These are phyloP conservation scores for Pelargonium myrrhifolium DNA, from an alignment of 441 rosid species.

Conservation along the genomic window DNA sequence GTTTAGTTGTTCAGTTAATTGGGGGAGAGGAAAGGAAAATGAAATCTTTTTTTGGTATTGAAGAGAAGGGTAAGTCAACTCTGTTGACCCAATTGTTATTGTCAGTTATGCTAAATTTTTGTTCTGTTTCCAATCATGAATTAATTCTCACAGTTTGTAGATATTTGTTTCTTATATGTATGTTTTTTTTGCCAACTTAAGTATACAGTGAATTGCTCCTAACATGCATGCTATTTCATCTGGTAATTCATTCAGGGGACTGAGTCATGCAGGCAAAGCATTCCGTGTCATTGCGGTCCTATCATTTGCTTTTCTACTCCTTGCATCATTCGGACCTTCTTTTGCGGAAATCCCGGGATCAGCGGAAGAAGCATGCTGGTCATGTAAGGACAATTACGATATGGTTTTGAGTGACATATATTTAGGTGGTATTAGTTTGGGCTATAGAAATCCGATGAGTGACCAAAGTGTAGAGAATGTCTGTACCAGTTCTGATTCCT, in stretches of 20 bases:
- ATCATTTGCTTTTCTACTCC: constrained; percentile 42
- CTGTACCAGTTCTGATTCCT: constrained; percentile 41
- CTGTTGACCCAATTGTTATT: neutral
- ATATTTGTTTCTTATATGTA: neutral
- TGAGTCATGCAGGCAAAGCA: constrained; percentile 32
- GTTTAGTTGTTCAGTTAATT: constrained; percentile 1
- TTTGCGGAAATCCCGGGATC: constrained; percentile 38
- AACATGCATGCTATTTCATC: constrained; percentile 8
- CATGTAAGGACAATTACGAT: constrained; percentile 30
- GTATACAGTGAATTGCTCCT: constrained; percentile 2
- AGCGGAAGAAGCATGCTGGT: constrained; percentile 38
- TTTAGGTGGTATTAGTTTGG: constrained; percentile 27
- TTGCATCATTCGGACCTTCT: constrained; percentile 36
- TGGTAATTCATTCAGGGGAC: constrained; percentile 47
- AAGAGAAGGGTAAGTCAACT: neutral
- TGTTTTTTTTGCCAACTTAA: constrained; percentile 1
- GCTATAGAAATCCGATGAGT: constrained; percentile 27
- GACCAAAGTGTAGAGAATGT: constrained; percentile 29
- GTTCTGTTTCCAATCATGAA: neutral
- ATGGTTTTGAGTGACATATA: constrained; percentile 22
- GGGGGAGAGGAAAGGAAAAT: neutral
- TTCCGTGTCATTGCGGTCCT: constrained; percentile 43
- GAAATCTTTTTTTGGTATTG: neutral
- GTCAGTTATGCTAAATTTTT: constrained; percentile 3
- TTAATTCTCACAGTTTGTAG: neutral